These are phyloP conservation scores for Narthecium ossifragum DNA, from an alignment of 106 monocot species.

Conservation along the genomic window DNA sequence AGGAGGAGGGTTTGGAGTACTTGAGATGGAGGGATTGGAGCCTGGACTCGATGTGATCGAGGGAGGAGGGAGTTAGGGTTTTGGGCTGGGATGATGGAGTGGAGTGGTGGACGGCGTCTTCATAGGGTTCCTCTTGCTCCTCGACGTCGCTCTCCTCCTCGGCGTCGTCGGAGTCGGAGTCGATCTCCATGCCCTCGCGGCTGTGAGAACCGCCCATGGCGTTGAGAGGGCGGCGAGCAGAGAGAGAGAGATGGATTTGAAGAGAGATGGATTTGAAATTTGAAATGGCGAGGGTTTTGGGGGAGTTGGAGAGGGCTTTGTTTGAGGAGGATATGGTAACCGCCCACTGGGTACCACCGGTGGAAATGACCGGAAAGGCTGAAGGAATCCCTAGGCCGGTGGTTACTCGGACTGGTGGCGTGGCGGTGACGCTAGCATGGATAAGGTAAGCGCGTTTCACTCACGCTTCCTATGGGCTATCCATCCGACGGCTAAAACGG, in stretches of 20 bases:
- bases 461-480: too few relatives aligned
- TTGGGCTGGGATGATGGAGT: background rate
- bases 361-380: too few relatives aligned
- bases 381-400: too few relatives aligned
- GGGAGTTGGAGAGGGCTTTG: background rate
- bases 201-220: conserved; percentile 85
- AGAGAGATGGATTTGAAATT: conserved; percentile 21
- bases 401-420: too few relatives aligned
- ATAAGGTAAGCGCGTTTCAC: too few relatives aligned
- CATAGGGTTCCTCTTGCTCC: conserved; percentile 21
- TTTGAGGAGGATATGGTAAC: too few relatives aligned
- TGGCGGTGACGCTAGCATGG: too few relatives aligned
- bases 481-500: too few relatives aligned
- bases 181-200: conserved; percentile 70
- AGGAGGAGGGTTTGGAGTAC: conserved; percentile 43
- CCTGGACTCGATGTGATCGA: conserved; percentile 57
- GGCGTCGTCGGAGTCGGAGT: conserved; percentile 18
- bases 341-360: too few relatives aligned
- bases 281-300: conserved; percentile 8
- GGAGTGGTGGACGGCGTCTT: background rate
- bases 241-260: background rate
- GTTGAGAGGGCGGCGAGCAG: conserved; percentile 7
- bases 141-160: conserved; percentile 18
- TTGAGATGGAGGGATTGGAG: conserved; percentile 80
- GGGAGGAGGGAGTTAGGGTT: conserved; percentile 17